These are phyloP conservation scores for Pseudogymnoascus verrucosus DNA, from an alignment of 2,329 filamentous ascomycete genomes.

Conservation along the genomic window DNA sequence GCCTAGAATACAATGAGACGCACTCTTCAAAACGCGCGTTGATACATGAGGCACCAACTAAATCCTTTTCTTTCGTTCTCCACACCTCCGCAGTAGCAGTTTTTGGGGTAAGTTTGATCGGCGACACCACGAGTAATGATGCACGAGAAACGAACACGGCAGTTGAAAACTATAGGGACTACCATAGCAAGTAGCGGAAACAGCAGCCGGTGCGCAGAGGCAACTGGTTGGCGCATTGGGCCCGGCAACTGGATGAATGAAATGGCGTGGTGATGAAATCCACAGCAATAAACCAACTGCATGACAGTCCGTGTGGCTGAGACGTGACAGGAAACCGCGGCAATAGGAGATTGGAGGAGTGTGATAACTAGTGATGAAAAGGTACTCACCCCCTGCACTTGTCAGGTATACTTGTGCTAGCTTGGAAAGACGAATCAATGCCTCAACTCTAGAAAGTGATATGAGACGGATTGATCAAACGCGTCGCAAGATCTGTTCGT, in stretches of 20 bases:
- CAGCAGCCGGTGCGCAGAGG: neutral
- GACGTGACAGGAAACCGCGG: neutral
- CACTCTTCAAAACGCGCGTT: neutral
- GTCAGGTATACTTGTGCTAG: conserved; percentile 1
- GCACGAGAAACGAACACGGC: neutral
- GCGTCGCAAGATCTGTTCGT: neutral
- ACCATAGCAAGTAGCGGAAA: neutral
- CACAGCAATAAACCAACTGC: conserved; percentile 2
- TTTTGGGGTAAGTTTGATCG: neutral
- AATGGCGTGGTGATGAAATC: conserved; percentile 1
- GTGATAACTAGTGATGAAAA: conserved; percentile 1
- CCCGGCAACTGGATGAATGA: neutral
- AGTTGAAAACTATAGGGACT: neutral
- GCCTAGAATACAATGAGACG: neutral
- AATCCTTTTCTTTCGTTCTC: neutral
- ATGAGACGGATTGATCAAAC: conserved; percentile 5
- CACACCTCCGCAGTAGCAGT: neutral
- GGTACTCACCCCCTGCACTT: conserved; percentile 3
- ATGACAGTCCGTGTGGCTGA: conserved; percentile 8
- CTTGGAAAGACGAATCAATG: neutral
- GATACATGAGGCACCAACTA: neutral
- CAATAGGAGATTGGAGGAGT: conserved; percentile 6
- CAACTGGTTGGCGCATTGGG: neutral
- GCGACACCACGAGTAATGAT: neutral
- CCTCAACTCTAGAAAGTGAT: neutral